A percentile compares a stretch with the other conserved stretches of the same genome.
These are phyloP conservation scores for Chaetomium fimeti DNA, from an alignment of 495 filamentous ascomycete genomes.

Conservation along the genomic window DNA sequence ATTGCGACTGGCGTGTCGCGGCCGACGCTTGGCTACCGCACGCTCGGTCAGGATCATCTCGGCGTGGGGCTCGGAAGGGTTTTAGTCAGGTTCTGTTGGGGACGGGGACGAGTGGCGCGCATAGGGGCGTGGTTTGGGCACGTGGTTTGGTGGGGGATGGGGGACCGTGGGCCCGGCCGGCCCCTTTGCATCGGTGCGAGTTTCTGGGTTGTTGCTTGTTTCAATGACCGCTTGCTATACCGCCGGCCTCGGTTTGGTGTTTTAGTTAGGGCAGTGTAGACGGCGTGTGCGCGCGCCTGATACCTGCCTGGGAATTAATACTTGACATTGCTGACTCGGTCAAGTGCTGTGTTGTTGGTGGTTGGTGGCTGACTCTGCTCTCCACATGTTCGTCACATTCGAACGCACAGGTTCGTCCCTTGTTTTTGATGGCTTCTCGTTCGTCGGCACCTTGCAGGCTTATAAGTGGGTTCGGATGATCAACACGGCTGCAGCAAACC, in stretches of 20 bases:
- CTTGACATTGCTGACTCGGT: neutral
- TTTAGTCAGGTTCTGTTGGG: conserved; percentile 1
- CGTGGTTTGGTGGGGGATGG: neutral
- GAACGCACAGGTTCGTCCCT: neutral
- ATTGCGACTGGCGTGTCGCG: neutral
- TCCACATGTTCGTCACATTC: neutral
- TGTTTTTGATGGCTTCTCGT: neutral
- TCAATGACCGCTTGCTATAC: conserved; percentile 3
- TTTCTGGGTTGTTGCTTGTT: no score
- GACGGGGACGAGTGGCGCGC: neutral
- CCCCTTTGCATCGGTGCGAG: neutral
- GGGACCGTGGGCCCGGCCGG: neutral
- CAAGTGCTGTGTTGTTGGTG: no score
- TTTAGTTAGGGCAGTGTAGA: conserved; percentile 4
- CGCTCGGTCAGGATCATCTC: conserved; percentile 5
- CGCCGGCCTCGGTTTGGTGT: conserved; percentile 4
- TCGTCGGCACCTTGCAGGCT: conserved; percentile 5
- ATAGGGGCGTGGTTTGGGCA: neutral
- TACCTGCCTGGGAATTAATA: conserved; percentile 16
- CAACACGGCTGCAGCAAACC: neutral
- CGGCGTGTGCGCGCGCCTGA: conserved; percentile 1
- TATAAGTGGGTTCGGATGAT: neutral
- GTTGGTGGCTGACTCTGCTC: neutral
- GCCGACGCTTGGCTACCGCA: neutral
- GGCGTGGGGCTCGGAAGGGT: neutral